Evolutionary conservation across 495 filamentous ascomycete genomes (phyloP).

Genomic region (Corynascus novoguineensis): DNA sequence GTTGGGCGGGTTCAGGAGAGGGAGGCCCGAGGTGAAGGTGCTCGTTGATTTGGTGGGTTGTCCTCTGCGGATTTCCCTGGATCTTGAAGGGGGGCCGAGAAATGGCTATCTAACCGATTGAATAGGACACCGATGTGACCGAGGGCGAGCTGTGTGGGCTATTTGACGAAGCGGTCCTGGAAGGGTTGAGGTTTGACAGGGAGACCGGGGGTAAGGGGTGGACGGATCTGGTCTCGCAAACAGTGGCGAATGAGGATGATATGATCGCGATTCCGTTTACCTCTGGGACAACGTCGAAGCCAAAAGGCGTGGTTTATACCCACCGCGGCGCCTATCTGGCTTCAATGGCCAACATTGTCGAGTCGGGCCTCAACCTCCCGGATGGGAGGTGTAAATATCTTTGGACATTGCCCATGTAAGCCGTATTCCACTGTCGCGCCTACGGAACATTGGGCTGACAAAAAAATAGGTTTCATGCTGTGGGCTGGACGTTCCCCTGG

Average conservation of each 20-base stretch:
- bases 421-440: background rate
- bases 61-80: background rate
- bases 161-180: slow-evolving; percentile 77
- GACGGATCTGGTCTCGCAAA: slow-evolving; percentile 64
- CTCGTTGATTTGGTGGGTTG: slow-evolving; percentile 59
- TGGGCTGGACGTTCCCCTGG: slow-evolving; percentile 88
- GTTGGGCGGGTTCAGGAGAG: slow-evolving; percentile 56
- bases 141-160: slow-evolving; percentile 69
- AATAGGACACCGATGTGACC: slow-evolving; percentile 70
- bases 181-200: slow-evolving; percentile 68
- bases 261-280: slow-evolving; percentile 80
- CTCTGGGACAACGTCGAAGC: slow-evolving; percentile 83
- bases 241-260: slow-evolving; percentile 62
- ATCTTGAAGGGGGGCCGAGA: background rate
- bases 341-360: slow-evolving; percentile 76
- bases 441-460: background rate
- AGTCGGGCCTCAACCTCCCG: slow-evolving; percentile 73
- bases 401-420: slow-evolving; percentile 83
- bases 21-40: slow-evolving; percentile 56
- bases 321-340: slow-evolving; percentile 84
- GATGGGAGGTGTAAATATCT: slow-evolving; percentile 70
- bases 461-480: slow-evolving; percentile 68
- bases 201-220: slow-evolving; percentile 63
- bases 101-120: slow-evolving; percentile 2
- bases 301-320: slow-evolving; percentile 92